Percentiles rank a stretch among this genome's conserved stretches.
These are phyloP conservation scores for Hagleromyces aurorensis DNA, from an alignment of 805 yeast genomes.

Conservation along the genomic window DNA sequence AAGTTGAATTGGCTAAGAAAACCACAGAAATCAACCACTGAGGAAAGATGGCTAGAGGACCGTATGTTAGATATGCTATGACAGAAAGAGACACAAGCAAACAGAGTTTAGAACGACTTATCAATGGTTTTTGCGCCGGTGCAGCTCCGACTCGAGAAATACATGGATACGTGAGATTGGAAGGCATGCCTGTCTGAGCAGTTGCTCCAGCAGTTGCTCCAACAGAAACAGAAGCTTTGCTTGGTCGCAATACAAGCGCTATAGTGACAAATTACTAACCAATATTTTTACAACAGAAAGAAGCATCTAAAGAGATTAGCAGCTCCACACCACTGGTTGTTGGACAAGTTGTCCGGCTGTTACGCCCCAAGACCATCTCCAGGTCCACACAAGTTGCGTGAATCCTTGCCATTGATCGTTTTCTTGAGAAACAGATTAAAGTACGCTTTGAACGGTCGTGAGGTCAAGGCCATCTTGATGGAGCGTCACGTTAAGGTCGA, in stretches of 20 bases:
- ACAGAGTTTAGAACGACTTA: no score
- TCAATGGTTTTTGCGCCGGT: no score
- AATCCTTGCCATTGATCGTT: slow-evolving; percentile 93
- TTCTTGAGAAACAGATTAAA: slow-evolving; percentile 97
- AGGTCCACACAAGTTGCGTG: slow-evolving; percentile 99
- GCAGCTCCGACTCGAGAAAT: no score
- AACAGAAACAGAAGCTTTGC: no score
- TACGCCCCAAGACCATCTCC: slow-evolving; percentile 99
- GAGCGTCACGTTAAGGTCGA: slow-evolving; percentile 98
- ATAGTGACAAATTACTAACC: neutral
- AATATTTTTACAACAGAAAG: slow-evolving; percentile 54
- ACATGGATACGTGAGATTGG: no score
- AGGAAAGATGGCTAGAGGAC: slow-evolving; percentile 68
- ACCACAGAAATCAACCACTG: slow-evolving; percentile 15
- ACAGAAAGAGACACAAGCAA: neutral
- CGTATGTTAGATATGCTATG: slow-evolving; percentile 38
- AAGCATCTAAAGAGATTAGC: slow-evolving; percentile 99
- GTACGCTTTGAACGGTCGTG: slow-evolving; percentile 98
- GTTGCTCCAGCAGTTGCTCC: no score
- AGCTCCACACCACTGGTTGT: slow-evolving; percentile 99
- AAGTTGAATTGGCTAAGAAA: slow-evolving; percentile 5
- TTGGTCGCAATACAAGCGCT: neutral
- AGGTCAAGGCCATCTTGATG: slow-evolving; percentile 96
- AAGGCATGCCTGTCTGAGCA: no score
- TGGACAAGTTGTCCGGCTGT: slow-evolving; percentile 98